Percentiles rank a stretch among this genome's conserved stretches.
Evolutionary conservation across 2,329 filamentous ascomycete species (phyloP).

Genomic region (Fusarium liriodendri): DNA sequence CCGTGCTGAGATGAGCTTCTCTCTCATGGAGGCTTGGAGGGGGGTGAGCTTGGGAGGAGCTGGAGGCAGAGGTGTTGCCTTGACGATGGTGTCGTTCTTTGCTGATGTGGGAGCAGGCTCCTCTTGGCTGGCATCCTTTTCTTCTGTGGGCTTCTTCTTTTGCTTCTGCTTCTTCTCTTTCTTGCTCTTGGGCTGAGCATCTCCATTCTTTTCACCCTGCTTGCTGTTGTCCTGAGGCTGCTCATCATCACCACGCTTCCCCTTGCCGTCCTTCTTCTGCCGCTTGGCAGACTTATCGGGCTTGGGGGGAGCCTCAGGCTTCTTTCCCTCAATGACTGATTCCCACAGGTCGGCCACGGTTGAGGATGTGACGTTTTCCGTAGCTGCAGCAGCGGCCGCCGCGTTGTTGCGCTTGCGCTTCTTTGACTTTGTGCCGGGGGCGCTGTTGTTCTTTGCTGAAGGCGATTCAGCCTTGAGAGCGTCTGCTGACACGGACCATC

Average conservation of each 20-base stretch:
- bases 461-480: conserved; percentile 75
- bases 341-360: conserved; percentile 86
- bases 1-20: conserved; percentile 92
- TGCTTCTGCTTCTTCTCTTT: conserved; percentile 47
- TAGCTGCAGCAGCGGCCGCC: conserved; percentile 21
- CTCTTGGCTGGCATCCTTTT: conserved; percentile 19
- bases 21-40: conserved; percentile 92
- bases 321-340: conserved; percentile 79
- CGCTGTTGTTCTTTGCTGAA: conserved; percentile 46
- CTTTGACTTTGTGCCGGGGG: conserved; percentile 61
- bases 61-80: conserved; percentile 51
- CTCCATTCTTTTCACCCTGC: conserved; percentile 14
- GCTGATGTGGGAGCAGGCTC: conserved; percentile 23
- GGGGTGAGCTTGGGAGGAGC: conserved; percentile 79
- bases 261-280: conserved; percentile 49
- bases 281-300: conserved; percentile 47
- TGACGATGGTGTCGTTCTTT: conserved; percentile 37
- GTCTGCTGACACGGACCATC: conserved; percentile 85
- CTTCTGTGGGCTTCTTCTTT: conserved; percentile 32
- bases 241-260: conserved; percentile 39
- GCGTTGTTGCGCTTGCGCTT: conserved; percentile 64
- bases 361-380: conserved; percentile 67
- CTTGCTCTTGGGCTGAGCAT: conserved; percentile 49
- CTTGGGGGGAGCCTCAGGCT: conserved; percentile 42
- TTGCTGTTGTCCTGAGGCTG: conserved; percentile 31